Evolutionary conservation across 164 flowering plant genomes (phyloP).

Genomic region (Berberis vulgaris): DNA sequence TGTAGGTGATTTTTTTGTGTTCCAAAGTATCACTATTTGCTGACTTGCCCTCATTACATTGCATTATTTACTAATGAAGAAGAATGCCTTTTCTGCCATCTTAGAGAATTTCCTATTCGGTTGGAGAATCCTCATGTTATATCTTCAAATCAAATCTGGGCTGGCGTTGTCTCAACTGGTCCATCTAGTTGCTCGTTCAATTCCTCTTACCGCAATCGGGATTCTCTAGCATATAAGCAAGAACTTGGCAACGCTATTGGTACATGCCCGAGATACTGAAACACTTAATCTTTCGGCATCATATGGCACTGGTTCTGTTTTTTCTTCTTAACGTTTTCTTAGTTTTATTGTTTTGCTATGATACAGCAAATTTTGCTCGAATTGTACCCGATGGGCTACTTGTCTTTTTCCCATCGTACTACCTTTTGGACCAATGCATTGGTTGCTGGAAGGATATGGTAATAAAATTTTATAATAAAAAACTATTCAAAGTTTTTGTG

Average conservation of each 20-base stretch:
- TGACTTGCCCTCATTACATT: slow-evolving; percentile 3
- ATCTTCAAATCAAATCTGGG: slow-evolving; percentile 81
- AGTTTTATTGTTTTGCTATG: slow-evolving; percentile 9
- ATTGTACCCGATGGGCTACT: slow-evolving; percentile 96
- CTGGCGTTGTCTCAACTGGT: slow-evolving; percentile 82
- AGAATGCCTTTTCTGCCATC: slow-evolving; percentile 3
- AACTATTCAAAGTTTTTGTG: neutral
- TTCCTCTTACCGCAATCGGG: slow-evolving; percentile 82
- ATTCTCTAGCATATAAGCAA: slow-evolving; percentile 69
- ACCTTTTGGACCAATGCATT: slow-evolving; percentile 72
- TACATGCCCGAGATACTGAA: slow-evolving; percentile 18
- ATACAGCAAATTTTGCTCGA: slow-evolving; percentile 88
- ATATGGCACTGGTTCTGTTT: neutral
- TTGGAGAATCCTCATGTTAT: slow-evolving; percentile 99
- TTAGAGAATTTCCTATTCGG: slow-evolving; percentile 77
- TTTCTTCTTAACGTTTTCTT: neutral
- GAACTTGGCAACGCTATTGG: slow-evolving; percentile 98
- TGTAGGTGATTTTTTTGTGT: slow-evolving; percentile 37
- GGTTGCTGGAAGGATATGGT: slow-evolving; percentile 79
- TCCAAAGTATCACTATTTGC: neutral
- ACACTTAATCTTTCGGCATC: neutral
- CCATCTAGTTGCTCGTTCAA: slow-evolving; percentile 84
- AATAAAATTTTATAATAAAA: neutral
- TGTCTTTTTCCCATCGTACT: slow-evolving; percentile 94
- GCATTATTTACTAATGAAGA: slow-evolving; percentile 10